These are phyloP conservation scores for Penicillium oxalicum DNA, from an alignment of 2,329 filamentous ascomycete species.

Conservation along the genomic window DNA sequence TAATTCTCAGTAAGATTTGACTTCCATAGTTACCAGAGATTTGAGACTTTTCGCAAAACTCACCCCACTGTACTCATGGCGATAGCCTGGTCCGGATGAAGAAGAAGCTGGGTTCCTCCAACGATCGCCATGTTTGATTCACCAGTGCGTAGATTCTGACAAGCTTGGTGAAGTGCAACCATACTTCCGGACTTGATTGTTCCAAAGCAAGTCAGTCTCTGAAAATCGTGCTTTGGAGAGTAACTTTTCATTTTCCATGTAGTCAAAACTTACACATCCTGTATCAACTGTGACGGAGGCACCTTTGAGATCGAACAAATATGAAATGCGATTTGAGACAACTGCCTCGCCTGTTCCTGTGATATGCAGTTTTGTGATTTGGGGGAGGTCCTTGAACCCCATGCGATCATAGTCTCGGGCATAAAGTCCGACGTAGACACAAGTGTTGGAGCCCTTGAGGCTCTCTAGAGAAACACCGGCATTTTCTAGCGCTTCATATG, in stretches of 20 bases:
- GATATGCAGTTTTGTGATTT: slow-evolving; percentile 16
- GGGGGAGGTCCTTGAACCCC: slow-evolving; percentile 16
- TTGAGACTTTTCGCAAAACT: neutral
- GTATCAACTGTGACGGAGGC: slow-evolving; percentile 26
- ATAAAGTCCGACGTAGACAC: slow-evolving; percentile 30
- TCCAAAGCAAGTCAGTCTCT: neutral
- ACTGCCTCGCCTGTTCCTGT: slow-evolving; percentile 25
- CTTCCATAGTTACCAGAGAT: neutral
- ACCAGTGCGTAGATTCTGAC: slow-evolving; percentile 15
- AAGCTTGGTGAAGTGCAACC: slow-evolving; percentile 21
- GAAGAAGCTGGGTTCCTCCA: neutral
- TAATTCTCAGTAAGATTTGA: neutral
- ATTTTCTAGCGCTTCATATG: slow-evolving; percentile 25
- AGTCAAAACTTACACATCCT: slow-evolving; percentile 13
- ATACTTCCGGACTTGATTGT: slow-evolving; percentile 17
- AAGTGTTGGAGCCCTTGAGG: slow-evolving; percentile 27
- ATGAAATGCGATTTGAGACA: slow-evolving; percentile 27
- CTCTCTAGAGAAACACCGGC: slow-evolving; percentile 22
- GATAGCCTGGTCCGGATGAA: slow-evolving; percentile 4
- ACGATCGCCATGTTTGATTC: slow-evolving; percentile 11
- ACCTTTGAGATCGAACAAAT: slow-evolving; percentile 26
- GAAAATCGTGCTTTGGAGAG: too few species aligned
- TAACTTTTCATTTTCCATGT: too few species aligned
- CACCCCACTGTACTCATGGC: slow-evolving; percentile 1
- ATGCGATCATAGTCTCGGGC: slow-evolving; percentile 26